phyloP scores from a whole-genome alignment of 2,329 filamentous ascomycete genomes.

The Pseudogymnoascus pannorum region DNA sequence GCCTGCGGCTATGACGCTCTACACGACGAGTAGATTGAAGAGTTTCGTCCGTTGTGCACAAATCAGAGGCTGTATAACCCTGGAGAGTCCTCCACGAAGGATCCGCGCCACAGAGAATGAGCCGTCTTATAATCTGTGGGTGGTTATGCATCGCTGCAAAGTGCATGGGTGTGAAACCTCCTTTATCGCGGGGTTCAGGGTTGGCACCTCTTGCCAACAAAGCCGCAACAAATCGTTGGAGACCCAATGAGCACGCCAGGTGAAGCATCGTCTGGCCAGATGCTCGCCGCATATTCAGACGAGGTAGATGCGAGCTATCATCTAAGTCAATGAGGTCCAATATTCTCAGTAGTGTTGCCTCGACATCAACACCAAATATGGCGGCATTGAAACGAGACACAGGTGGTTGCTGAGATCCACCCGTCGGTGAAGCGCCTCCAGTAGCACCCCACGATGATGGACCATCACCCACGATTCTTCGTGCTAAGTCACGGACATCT shows the following conservation, averaged over 20 bases:
- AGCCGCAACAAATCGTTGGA: conserved; percentile 68
- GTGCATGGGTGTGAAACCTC: conserved; percentile 76
- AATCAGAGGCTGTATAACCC: conserved; percentile 63
- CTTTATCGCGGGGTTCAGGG: conserved; percentile 65
- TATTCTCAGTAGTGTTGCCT: conserved; percentile 53
- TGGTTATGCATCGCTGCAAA: conserved; percentile 72
- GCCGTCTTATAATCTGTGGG: conserved; percentile 64
- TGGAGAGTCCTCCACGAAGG: conserved; percentile 61
- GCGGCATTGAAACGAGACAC: conserved; percentile 35
- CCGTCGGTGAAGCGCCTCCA: conserved; percentile 35
- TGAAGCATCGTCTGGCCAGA: conserved; percentile 78
- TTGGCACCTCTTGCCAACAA: conserved; percentile 72
- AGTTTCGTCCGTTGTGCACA: conserved; percentile 59
- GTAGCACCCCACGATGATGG: conserved; percentile 39
- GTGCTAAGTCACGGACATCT: conserved; percentile 54
- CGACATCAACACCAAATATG: conserved; percentile 28
- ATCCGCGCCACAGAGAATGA: conserved; percentile 68
- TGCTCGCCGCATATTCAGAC: conserved; percentile 55
- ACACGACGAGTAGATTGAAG: conserved; percentile 55
- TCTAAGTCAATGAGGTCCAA: conserved; percentile 75
- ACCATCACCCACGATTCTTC: conserved; percentile 49
- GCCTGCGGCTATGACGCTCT: conserved; percentile 56
- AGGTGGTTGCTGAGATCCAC: conserved; percentile 38
- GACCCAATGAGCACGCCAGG: conserved; percentile 66
- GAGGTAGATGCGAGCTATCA: conserved; percentile 60